A percentile compares a stretch with the other conserved stretches of the same genome.
Conservation (phyloP, 2,329 filamentous ascomycete genomes). For the Myriosclerotinia scirpicola region DNA sequence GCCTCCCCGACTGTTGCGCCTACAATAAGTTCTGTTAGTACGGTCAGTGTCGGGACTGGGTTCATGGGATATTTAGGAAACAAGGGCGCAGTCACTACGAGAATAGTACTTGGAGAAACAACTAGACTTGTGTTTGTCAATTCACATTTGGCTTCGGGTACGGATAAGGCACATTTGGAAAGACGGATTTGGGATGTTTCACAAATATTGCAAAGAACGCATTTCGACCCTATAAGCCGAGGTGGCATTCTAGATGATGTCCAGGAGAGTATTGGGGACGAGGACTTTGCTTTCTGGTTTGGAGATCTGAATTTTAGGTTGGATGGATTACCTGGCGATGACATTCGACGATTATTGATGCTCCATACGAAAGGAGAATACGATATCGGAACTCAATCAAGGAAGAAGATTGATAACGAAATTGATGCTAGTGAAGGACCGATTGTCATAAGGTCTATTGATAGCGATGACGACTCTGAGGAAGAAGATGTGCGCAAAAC, state of each 20-base stretch:
- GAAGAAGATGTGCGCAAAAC: constrained; percentile 36
- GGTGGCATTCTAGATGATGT: constrained; percentile 65
- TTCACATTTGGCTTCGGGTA: constrained; percentile 84
- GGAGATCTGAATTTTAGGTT: constrained; percentile 95
- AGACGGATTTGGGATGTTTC: constrained; percentile 82
- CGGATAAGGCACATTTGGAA: constrained; percentile 74
- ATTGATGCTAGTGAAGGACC: constrained; percentile 50
- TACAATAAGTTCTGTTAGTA: constrained; percentile 79
- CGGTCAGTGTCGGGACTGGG: constrained; percentile 81
- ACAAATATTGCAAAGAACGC: constrained; percentile 74
- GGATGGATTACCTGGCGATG: constrained; percentile 82
- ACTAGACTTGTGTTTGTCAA: constrained; percentile 90
- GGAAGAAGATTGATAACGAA: constrained; percentile 40
- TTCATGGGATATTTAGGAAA: constrained; percentile 93
- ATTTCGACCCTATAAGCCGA: constrained; percentile 72
- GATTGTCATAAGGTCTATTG: constrained; percentile 46
- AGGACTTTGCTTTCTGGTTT: constrained; percentile 95
- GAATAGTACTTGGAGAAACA: constrained; percentile 84
- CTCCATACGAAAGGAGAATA: constrained; percentile 82
- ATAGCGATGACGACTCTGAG: constrained; percentile 50
- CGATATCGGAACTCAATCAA: constrained; percentile 50
- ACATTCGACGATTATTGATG: constrained; percentile 80
- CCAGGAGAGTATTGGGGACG: constrained; percentile 73
- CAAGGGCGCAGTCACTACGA: constrained; percentile 83
- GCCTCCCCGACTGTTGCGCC: constrained; percentile 74